Conservation (phyloP, 768 basidiomycete genomes). For the Strobilomyces confusus region DNA sequence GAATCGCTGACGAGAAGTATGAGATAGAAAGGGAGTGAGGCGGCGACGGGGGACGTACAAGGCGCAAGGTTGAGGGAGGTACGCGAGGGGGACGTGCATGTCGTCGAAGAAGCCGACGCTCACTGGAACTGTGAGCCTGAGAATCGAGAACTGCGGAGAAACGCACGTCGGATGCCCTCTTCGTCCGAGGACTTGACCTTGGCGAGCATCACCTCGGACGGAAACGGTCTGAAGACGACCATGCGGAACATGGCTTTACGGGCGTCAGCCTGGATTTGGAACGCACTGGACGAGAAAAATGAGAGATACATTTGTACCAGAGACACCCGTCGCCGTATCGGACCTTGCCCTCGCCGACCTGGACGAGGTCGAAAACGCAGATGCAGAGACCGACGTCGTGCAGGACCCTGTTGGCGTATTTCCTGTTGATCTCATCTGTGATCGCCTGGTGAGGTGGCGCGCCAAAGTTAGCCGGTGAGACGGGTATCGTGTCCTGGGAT, state of each 20-base stretch:
- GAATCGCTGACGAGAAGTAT: conserved; percentile 52
- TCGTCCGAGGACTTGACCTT: conserved; percentile 86
- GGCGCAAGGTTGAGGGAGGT: conserved; percentile 77
- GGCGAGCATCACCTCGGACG: conserved; percentile 84
- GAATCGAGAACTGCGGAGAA: neutral
- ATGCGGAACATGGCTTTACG: conserved; percentile 77
- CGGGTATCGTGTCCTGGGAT: conserved; percentile 89
- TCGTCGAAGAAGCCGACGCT: conserved; percentile 93
- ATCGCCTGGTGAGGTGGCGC: conserved; percentile 75
- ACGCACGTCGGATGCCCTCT: conserved; percentile 78
- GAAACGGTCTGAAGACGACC: conserved; percentile 88
- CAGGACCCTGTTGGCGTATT: conserved; percentile 89
- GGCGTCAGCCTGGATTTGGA: too few relatives aligned
- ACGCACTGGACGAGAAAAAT: neutral
- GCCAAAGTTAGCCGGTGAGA: conserved; percentile 86
- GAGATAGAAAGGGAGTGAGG: neutral
- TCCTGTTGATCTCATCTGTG: conserved; percentile 85
- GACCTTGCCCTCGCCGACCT: conserved; percentile 88
- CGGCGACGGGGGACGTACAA: conserved; percentile 50
- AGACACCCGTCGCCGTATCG: conserved; percentile 92
- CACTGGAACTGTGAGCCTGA: conserved; percentile 43
- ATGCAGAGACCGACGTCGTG: conserved; percentile 92
- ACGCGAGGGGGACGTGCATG: conserved; percentile 74
- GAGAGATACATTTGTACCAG: conserved; percentile 80
- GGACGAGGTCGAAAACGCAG: conserved; percentile 81